phyloP scores from a whole-genome alignment of 2,329 filamentous ascomycete species.

The Rosellinia necatrix region DNA sequence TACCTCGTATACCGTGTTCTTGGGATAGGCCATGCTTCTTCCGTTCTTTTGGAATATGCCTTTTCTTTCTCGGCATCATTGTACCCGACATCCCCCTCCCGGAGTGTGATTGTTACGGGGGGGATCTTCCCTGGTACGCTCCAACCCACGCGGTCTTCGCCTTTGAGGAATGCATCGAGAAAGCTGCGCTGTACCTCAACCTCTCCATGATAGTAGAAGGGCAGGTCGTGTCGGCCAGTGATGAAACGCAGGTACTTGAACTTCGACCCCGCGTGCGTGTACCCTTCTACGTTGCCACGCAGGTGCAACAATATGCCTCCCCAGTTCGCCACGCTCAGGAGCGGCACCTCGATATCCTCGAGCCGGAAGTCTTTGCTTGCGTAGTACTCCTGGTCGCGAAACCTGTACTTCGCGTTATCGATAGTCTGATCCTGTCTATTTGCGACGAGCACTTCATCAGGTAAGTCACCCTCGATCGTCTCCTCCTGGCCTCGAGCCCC shows the following conservation, averaged over 20 bases:
- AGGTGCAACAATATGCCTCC: slow-evolving; percentile 72
- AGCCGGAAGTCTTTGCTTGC: slow-evolving; percentile 67
- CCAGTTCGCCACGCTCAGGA: slow-evolving; percentile 72
- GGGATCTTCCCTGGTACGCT: slow-evolving; percentile 60
- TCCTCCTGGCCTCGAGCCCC: neutral
- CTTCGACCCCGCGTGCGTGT: slow-evolving; percentile 64
- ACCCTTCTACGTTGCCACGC: slow-evolving; percentile 71
- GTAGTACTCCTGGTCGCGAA: slow-evolving; percentile 67
- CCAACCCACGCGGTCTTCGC: slow-evolving; percentile 67
- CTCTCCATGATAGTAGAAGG: slow-evolving; percentile 73
- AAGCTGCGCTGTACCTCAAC: slow-evolving; percentile 71
- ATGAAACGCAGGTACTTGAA: slow-evolving; percentile 73
- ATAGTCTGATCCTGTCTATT: slow-evolving; percentile 55
- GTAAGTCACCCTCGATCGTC: slow-evolving; percentile 59
- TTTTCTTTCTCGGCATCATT: slow-evolving; percentile 67
- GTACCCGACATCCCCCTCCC: slow-evolving; percentile 70
- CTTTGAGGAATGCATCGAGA: slow-evolving; percentile 72
- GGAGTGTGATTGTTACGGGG: slow-evolving; percentile 63
- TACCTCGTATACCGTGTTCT: slow-evolving; percentile 67
- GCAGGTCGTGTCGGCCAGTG: slow-evolving; percentile 71
- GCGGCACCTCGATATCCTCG: slow-evolving; percentile 68
- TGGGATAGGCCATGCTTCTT: slow-evolving; percentile 69
- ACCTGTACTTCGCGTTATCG: slow-evolving; percentile 56
- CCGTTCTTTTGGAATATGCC: slow-evolving; percentile 57
- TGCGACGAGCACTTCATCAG: slow-evolving; percentile 53